These are phyloP conservation scores for Arabidopsis arenosa DNA, from an alignment of 345 rosid species.

Conservation along the genomic window DNA sequence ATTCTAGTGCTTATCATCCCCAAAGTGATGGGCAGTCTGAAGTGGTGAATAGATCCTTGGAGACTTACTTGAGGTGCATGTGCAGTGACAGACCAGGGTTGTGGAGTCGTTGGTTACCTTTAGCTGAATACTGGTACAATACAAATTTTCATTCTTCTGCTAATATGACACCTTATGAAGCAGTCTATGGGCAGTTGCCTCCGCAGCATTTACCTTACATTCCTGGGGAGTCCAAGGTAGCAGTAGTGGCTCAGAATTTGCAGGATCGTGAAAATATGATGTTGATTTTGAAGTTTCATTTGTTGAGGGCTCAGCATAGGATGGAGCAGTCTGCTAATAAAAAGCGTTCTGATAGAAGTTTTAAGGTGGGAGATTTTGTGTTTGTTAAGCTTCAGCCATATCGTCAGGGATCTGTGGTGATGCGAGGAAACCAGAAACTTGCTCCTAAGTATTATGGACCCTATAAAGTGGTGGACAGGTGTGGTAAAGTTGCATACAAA, in stretches of 20 bases:
- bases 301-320: not conserved
- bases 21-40: not conserved
- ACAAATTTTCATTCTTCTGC: not conserved
- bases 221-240: not conserved
- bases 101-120: not conserved
- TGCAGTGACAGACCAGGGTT: not conserved
- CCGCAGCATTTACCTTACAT: not conserved
- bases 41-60: not conserved
- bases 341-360: not conserved
- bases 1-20: not conserved
- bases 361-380: not conserved
- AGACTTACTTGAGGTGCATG: not conserved
- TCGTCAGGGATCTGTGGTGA: too few species aligned
- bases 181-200: not conserved
- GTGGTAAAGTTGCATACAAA: not conserved
- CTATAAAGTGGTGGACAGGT: not conserved
- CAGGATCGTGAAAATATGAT: not conserved
- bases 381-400: not conserved
- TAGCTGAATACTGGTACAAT: not conserved
- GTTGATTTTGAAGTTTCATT: not conserved
- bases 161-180: not conserved
- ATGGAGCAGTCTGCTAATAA: not conserved
- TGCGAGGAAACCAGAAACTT: not conserved
- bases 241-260: not conserved
- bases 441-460: not conserved